These are phyloP conservation scores for Cystobasidium sp. DNA, from an alignment of 1,284 basidiomycete species.

Conservation along the genomic window DNA sequence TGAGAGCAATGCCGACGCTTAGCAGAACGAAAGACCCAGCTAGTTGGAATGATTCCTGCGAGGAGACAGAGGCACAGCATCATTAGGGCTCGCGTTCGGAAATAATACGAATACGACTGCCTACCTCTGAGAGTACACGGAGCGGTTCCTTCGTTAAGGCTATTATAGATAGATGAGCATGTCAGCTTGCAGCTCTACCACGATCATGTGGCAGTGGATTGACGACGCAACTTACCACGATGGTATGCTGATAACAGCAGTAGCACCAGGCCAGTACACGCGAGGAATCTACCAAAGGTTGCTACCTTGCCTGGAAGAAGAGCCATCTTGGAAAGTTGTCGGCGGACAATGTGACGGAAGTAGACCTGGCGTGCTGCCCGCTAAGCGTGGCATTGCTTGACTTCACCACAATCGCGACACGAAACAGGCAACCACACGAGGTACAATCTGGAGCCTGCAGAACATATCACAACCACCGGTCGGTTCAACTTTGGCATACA, in stretches of 20 bases:
- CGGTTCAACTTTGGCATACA: no score
- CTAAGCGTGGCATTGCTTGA: no score
- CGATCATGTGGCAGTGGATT: not conserved
- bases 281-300: constrained; percentile 31
- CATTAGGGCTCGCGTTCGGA: not conserved
- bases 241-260: constrained; percentile 23
- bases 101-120: not conserved
- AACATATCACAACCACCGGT: no score
- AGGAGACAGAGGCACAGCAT: not conserved
- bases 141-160: constrained; percentile 22
- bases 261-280: constrained; percentile 7
- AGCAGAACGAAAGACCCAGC: constrained; percentile 33
- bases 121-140: constrained; percentile 23
- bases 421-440: no score
- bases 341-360: not conserved
- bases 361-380: not conserved
- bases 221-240: constrained; percentile 13
- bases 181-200: not conserved
- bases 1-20: constrained; percentile 29
- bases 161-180: not conserved
- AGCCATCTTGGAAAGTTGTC: not conserved
- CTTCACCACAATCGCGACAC: no score
- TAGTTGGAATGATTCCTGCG: constrained; percentile 32
- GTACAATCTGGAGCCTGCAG: no score
- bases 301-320: not conserved